Evolutionary conservation across 202 grass and related monocot genomes (phyloP).

Genomic region (Saccharum hybrid): DNA sequence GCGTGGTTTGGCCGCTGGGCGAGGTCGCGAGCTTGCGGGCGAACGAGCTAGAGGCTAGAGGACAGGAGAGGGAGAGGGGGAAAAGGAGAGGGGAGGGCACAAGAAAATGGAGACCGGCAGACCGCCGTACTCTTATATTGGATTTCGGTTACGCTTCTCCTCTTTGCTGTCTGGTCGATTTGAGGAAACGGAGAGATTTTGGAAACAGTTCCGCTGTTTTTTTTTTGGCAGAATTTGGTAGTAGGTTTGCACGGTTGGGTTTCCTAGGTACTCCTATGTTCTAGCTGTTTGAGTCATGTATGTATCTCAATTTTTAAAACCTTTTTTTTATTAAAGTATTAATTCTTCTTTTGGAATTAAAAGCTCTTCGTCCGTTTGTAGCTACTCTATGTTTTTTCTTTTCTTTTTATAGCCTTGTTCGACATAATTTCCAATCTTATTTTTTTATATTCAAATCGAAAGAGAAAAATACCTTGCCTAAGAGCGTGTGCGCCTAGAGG

Average conservation of each 20-base stretch:
- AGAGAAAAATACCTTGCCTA: no score
- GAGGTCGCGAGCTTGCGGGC: conserved; percentile 21
- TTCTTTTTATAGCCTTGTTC: no score
- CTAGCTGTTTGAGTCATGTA: no score
- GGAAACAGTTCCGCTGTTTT: not conserved
- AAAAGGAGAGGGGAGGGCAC: not conserved
- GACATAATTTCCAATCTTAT: no score
- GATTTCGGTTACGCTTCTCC: conserved; percentile 31
- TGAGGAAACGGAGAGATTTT: conserved; percentile 27
- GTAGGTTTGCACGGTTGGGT: not conserved
- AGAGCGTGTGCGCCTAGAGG: no score
- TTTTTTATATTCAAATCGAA: no score
- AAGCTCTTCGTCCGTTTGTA: no score
- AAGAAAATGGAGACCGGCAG: not conserved
- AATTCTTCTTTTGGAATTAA: no score
- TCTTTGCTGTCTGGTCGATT: conserved; percentile 28
- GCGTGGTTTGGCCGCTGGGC: conserved; percentile 23
- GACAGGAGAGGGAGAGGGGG: not conserved
- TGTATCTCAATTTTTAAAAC: no score
- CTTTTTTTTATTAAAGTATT: no score
- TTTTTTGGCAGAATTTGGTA: not conserved
- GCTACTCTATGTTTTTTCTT: no score
- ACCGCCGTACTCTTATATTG: not conserved
- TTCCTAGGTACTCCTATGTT: no score
- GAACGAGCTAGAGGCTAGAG: not conserved